Percentiles rank a stretch among this genome's conserved stretches.
phyloP scores from a whole-genome alignment of 768 basidiomycete species.

The Rhodotorula taiwanensis region DNA sequence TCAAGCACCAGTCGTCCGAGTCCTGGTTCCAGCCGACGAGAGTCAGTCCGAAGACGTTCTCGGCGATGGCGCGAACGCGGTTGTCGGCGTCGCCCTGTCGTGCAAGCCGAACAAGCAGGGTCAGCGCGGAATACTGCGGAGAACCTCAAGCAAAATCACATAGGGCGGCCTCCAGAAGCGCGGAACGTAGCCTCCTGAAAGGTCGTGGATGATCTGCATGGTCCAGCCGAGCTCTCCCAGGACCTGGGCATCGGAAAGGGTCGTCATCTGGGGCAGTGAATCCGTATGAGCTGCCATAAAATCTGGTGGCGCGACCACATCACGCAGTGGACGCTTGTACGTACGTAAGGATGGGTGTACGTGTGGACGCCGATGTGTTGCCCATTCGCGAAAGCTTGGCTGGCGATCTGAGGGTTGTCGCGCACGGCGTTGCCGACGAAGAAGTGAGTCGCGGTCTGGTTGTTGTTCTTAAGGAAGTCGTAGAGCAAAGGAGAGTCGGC shows the following conservation, averaged over 20 bases:
- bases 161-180: constrained; percentile 83
- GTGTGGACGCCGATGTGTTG: constrained; percentile 50
- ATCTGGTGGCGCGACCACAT: no score
- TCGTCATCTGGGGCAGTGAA: constrained; percentile 56
- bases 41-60: constrained; percentile 69
- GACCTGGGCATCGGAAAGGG: constrained; percentile 60
- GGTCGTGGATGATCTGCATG: constrained; percentile 68
- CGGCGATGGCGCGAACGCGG: constrained; percentile 76
- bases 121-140: no score
- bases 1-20: constrained; percentile 29
- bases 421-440: constrained; percentile 76
- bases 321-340: not conserved
- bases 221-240: constrained; percentile 77
- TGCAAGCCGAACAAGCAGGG: no score
- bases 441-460: constrained; percentile 73
- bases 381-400: constrained; percentile 49
- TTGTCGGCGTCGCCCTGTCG: constrained; percentile 60
- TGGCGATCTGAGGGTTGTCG: constrained; percentile 54
- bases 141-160: constrained; percentile 23
- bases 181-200: constrained; percentile 63
- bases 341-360: constrained; percentile 56
- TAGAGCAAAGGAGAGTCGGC: constrained; percentile 52
- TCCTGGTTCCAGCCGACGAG: constrained; percentile 72
- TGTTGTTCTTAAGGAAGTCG: constrained; percentile 60
- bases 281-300: not conserved